Conservation (phyloP, 371 early-diverging fungal species). For the Coemansia sp. region DNA sequence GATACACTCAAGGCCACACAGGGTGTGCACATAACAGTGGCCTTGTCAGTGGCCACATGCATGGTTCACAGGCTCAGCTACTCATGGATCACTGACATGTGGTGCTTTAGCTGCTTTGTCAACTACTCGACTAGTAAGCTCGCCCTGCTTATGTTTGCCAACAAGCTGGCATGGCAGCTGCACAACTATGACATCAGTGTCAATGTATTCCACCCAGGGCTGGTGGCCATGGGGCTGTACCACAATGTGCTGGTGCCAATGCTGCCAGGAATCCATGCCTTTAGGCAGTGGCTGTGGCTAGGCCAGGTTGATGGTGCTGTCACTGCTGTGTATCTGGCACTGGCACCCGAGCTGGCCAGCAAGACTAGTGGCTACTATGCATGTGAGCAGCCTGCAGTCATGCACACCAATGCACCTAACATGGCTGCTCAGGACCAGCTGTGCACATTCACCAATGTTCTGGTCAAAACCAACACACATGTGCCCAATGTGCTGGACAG, state of each 20-base stretch:
- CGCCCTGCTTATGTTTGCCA: constrained; percentile 27
- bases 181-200: constrained; percentile 20
- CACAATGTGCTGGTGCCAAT: constrained; percentile 25
- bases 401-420: constrained; percentile 25
- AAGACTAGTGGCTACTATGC: constrained; percentile 38
- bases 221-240: constrained; percentile 32
- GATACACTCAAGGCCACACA: constrained; percentile 12
- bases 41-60: constrained; percentile 34
- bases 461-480: constrained; percentile 42
- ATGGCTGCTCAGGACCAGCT: constrained; percentile 29
- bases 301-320: constrained; percentile 33
- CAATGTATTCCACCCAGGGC: constrained; percentile 42
- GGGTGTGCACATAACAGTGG: constrained; percentile 30
- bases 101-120: constrained; percentile 36
- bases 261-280: constrained; percentile 32
- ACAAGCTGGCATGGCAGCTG: constrained; percentile 29
- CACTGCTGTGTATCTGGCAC: constrained; percentile 30
- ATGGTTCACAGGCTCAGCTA: constrained; percentile 34
- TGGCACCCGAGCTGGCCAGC: constrained; percentile 22
- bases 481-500: constrained; percentile 24
- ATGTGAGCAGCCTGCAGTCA: constrained; percentile 24
- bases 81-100: constrained; percentile 33
- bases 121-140: constrained; percentile 47
- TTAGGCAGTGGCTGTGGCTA: constrained; percentile 41
- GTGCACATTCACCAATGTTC: constrained; percentile 44